phyloP scores from a whole-genome alignment of 2,329 filamentous ascomycete species.

The Penicillium sp. region DNA sequence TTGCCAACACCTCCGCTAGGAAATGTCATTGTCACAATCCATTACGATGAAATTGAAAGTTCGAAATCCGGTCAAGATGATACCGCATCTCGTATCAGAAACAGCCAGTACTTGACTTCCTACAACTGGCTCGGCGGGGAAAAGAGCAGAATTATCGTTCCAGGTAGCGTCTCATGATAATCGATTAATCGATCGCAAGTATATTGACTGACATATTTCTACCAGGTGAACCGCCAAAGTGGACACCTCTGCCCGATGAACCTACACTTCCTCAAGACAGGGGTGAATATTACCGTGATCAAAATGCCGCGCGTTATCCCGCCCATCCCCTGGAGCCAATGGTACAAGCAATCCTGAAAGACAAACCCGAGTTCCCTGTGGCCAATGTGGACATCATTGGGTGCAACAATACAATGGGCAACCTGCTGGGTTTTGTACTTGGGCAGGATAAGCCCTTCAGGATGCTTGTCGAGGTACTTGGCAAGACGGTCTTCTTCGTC shows the following conservation, averaged over 20 bases:
- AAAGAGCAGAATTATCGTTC: slow-evolving; percentile 43
- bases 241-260: slow-evolving; percentile 45
- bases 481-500: slow-evolving; percentile 60
- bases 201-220: slow-evolving; percentile 4
- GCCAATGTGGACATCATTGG: slow-evolving; percentile 54
- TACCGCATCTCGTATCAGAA: slow-evolving; percentile 31
- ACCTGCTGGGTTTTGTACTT: slow-evolving; percentile 57
- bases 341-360: slow-evolving; percentile 42
- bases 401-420: slow-evolving; percentile 61
- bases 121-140: slow-evolving; percentile 51
- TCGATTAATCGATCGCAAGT: rapidly evolving
- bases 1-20: slow-evolving; percentile 14
- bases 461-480: slow-evolving; percentile 57
- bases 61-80: background rate
- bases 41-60: slow-evolving; percentile 10
- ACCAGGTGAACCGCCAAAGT: slow-evolving; percentile 51
- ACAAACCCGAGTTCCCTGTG: slow-evolving; percentile 37
- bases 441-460: slow-evolving; percentile 52
- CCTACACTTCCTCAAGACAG: slow-evolving; percentile 43
- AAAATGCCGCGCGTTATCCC: slow-evolving; percentile 34
- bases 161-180: slow-evolving; percentile 34
- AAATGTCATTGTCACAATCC: slow-evolving; percentile 15
- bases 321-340: slow-evolving; percentile 46
- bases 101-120: slow-evolving; percentile 47
- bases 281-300: slow-evolving; percentile 48